Conservation (phyloP, 1,139 yeast species). For the Petasospora rhodanensis region DNA sequence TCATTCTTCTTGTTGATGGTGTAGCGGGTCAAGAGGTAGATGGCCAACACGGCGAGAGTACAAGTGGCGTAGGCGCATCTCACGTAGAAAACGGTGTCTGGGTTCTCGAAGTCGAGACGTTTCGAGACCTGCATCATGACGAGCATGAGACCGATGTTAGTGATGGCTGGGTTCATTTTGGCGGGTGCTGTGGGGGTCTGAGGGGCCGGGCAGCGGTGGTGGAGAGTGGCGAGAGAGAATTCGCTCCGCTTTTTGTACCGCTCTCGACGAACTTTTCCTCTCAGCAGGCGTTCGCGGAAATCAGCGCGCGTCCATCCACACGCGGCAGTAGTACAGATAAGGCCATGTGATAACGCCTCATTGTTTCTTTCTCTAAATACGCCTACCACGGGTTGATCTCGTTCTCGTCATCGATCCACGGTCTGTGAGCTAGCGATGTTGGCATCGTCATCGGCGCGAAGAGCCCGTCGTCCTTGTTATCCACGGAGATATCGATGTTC, state of each 20-base stretch:
- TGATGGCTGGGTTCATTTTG: slow-evolving; percentile 76
- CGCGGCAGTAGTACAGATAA: too few relatives aligned
- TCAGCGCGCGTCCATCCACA: too few relatives aligned
- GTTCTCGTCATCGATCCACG: slow-evolving; percentile 26
- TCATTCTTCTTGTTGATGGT: slow-evolving; percentile 75
- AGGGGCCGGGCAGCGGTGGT: too few relatives aligned
- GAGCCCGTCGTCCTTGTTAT: slow-evolving; percentile 38
- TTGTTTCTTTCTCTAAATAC: too few relatives aligned
- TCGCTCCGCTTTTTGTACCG: too few relatives aligned
- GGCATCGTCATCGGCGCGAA: slow-evolving; percentile 51
- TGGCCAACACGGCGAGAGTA: slow-evolving; percentile 58
- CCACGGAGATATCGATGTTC: slow-evolving; percentile 1
- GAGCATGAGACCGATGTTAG: slow-evolving; percentile 87
- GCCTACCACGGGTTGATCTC: slow-evolving; percentile 46
- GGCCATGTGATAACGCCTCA: too few relatives aligned
- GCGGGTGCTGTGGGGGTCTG: too few relatives aligned
- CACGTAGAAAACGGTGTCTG: slow-evolving; percentile 67
- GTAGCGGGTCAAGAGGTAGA: slow-evolving; percentile 62
- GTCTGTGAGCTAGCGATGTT: slow-evolving; percentile 45
- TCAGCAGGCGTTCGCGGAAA: too few relatives aligned
- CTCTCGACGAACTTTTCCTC: too few relatives aligned
- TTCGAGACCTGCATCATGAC: slow-evolving; percentile 96
- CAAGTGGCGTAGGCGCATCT: slow-evolving; percentile 69
- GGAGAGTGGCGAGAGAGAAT: too few relatives aligned
- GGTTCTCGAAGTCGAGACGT: slow-evolving; percentile 85